These are phyloP conservation scores for Blastobotrys arbuscula DNA, from an alignment of 1,139 yeast species.

Conservation along the genomic window DNA sequence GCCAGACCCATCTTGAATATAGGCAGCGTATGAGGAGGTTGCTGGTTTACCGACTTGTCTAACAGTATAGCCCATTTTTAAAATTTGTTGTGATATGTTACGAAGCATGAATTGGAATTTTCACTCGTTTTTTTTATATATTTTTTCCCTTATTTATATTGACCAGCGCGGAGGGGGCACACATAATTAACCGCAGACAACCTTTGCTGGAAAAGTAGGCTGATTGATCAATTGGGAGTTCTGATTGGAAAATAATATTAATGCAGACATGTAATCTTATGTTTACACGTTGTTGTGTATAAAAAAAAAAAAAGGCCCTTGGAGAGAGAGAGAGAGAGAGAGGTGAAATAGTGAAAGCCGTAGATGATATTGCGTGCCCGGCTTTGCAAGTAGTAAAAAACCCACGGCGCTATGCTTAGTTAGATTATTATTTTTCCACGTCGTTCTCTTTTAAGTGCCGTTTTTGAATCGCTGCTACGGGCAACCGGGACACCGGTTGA, in stretches of 20 bases:
- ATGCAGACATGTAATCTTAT: too few relatives aligned
- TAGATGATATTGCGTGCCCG: neutral
- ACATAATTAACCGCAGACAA: too few relatives aligned
- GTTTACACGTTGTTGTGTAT: neutral
- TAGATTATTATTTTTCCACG: neutral
- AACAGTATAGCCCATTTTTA: conserved; percentile 15
- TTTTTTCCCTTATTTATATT: too few relatives aligned
- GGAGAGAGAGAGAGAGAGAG: neutral
- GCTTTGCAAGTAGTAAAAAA: neutral
- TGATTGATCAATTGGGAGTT: too few relatives aligned
- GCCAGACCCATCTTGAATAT: conserved; percentile 37
- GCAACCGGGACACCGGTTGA: neutral
- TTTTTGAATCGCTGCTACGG: neutral
- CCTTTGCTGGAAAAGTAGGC: too few relatives aligned
- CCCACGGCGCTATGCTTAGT: too few relatives aligned
- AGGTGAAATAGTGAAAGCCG: conserved; percentile 18
- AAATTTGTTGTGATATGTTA: neutral
- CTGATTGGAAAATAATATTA: too few relatives aligned
- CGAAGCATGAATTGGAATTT: too few relatives aligned
- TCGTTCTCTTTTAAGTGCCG: neutral
- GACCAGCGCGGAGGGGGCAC: too few relatives aligned
- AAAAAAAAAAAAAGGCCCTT: neutral
- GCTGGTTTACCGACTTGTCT: conserved; percentile 80
- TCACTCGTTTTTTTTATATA: too few relatives aligned
- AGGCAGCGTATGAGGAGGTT: conserved; percentile 73